Base-by-base conservation (phyloP, 306 rosid genomes). In the Dryas drummondii region DNA sequence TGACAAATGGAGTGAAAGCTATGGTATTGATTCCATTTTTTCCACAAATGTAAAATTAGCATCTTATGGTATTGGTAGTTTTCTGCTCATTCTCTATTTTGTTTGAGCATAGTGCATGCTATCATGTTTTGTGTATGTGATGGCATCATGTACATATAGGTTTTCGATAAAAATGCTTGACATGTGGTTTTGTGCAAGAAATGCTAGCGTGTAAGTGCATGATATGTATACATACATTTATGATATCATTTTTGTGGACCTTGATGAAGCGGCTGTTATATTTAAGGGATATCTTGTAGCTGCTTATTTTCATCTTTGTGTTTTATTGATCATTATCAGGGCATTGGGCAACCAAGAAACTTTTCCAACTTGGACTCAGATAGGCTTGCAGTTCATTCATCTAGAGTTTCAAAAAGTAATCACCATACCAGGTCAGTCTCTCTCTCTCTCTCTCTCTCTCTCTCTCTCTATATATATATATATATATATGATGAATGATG, bases 321-420 rank as follows among this genome's bases (percentile, higher is more conserved):
- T 37, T 65, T 49, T 79, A 42, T 44, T 62, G 9, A 19, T 19
- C 56, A 68, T 86, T 70, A 74, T 77, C 87, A 96, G 99, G 90
- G 87, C 72, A 75, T 86, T 67, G 93, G 91, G 70, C 93, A 90
- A 76, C 85, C 86, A 62, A 87, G 87, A 77, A 85, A 77, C 73
- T 82, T 57, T 74, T 75, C 93, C 74, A 49, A 70, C 51, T 57
- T 96, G 91, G 96, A 92, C 81, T 87, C 97, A 46, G 97, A 96
- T 72, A 89, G 90, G 82, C 91, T 92, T 77, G 81, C 96, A n/a
- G 72, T 86, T 81, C 97, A 92, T 88, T 96, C 99, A n/a, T 90
- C 93, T 56, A 85, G 99, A 88, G 81, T 82, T 68, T 86, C 88
- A 84, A 96, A 83, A 84, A 87, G 80, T 67, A 75, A 67, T 82